Conservation (phyloP, 371 early-diverging fungal species). For the Ordospora pajunii region DNA sequence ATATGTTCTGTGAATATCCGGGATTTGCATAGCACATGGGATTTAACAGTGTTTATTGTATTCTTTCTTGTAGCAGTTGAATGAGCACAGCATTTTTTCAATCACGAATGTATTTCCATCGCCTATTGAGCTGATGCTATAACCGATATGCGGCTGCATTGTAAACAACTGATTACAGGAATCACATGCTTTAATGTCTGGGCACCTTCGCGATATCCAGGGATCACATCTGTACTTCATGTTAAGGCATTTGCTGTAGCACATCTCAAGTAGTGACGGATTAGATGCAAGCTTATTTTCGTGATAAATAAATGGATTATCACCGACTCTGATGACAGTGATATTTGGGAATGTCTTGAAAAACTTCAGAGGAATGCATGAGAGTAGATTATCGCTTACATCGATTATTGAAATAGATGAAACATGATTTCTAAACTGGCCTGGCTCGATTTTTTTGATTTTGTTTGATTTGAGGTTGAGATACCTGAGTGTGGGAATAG, state of each 20-base stretch:
- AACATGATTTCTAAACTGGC: neutral
- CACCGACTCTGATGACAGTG: constrained; percentile 47
- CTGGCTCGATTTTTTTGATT: constrained; percentile 43
- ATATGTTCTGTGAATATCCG: neutral
- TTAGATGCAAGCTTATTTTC: constrained; percentile 11
- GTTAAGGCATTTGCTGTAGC: constrained; percentile 43
- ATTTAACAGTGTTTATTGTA: constrained; percentile 4
- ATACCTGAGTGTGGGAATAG: constrained; percentile 47
- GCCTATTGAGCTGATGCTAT: constrained; percentile 32
- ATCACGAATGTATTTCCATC: constrained; percentile 39
- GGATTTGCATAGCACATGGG: neutral
- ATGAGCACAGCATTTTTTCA: constrained; percentile 42
- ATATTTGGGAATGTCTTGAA: constrained; percentile 52
- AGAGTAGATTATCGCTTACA: constrained; percentile 43
- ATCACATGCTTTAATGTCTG: constrained; percentile 52
- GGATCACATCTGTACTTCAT: constrained; percentile 32
- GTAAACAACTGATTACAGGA: constrained; percentile 49
- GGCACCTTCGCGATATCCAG: constrained; percentile 28
- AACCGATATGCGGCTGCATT: constrained; percentile 41
- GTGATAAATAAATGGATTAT: constrained; percentile 51
- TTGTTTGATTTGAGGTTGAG: constrained; percentile 58
- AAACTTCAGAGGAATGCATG: constrained; percentile 53
- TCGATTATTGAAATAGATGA: constrained; percentile 54
- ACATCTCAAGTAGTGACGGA: constrained; percentile 44
- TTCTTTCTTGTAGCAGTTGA: constrained; percentile 19